Base-by-base conservation (phyloP, 139 green algal species). In the Chlorella sp. region DNA sequence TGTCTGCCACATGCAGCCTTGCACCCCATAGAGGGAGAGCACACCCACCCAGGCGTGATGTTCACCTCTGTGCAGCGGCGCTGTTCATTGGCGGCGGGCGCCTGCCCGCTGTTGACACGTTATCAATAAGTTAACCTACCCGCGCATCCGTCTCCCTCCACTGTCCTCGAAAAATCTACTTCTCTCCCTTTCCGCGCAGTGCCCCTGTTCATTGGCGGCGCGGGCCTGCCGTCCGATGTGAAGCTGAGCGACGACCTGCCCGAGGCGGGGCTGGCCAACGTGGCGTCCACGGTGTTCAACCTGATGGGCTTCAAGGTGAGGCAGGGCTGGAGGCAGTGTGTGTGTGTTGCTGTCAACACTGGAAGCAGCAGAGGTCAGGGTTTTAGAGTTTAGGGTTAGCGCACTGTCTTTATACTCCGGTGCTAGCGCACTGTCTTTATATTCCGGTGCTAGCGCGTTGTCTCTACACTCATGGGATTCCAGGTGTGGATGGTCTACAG, bases 251-350 rank as follows among this genome's bases (percentile, higher is more conserved):
- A 97, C 2, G 97, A 98, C 89, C 86, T 98, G 83, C 95, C 95
- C 16, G 86, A 97, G 1, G 97, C 94, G 18, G 97, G 97, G 42
- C 94, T 99, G 57, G 97, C 96, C 69, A 99, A 99, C 93, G 96
- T 99, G 75, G 97, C 97, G 21, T 48, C 94, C 64, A 99, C 97
- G 0, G 95, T 95, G 86, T 96, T 99, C 79, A 98, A 98, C 92
- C 95, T 99, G 81, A 94, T 99, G 86, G 97, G 97, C 64, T 97
- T 96, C 53, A 89, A 97, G 89, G 79, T 85, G 79, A 32, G 64
- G 22, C 22, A 30, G 11, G 11, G 2, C 24, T 73, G 64, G 11
- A 26, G 7, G 64, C 64, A 26, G 64, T 73, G 64, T 16, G n/a
- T 73, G 64, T 4, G 11, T 30, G 15, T 26, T 30, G 24, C 21